phyloP scores from a whole-genome alignment of 257 asterid genomes.

The Solanum peruvianum region DNA sequence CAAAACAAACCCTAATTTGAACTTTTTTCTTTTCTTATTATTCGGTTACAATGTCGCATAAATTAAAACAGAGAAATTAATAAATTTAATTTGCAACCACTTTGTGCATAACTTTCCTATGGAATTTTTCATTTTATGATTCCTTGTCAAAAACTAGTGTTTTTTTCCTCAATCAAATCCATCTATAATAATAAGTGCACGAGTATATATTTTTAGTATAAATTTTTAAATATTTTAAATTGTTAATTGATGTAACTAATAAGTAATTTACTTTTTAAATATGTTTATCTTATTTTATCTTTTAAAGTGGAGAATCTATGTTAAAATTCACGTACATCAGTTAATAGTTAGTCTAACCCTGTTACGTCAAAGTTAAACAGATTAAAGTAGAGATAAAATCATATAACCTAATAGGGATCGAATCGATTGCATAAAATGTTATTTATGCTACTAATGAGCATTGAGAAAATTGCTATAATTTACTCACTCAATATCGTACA shows the following conservation, averaged over 20 bases:
- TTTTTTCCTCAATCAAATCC: neutral
- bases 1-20: neutral
- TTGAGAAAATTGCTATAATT: too few species aligned
- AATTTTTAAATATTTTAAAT: too few species aligned
- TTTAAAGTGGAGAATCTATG: too few species aligned
- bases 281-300: too few species aligned
- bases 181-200: neutral
- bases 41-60: neutral
- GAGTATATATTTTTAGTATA: too few species aligned
- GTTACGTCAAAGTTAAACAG: too few species aligned
- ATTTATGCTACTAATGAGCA: neutral
- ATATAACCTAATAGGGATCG: neutral
- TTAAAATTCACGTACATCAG: too few species aligned
- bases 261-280: neutral
- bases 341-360: neutral
- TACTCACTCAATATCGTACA: neutral
- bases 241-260: neutral
- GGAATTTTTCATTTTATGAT: neutral
- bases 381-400: too few species aligned
- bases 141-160: neutral
- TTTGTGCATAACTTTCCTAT: neutral
- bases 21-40: neutral
- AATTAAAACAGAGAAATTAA: neutral
- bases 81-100: neutral
- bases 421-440: neutral